phyloP scores from a whole-genome alignment of 331 rosid species.

The Ulmus americana region DNA sequence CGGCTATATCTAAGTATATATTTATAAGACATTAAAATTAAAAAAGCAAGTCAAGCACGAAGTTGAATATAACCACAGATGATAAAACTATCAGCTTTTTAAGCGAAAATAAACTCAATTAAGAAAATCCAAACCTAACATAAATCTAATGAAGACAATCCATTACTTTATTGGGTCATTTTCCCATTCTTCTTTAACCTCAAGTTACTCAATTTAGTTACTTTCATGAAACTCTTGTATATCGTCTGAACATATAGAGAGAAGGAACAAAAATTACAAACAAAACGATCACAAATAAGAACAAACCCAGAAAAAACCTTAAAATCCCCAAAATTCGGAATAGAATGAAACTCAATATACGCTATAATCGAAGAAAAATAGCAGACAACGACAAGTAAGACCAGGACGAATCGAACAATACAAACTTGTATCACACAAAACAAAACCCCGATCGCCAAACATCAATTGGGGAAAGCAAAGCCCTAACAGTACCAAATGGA shows the following conservation, averaged over 20 bases:
- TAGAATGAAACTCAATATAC: too few species aligned
- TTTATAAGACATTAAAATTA: too few species aligned
- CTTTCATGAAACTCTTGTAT: neutral
- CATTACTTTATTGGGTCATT: too few species aligned
- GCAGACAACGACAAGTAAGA: too few species aligned
- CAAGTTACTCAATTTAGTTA: too few species aligned
- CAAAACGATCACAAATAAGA: neutral
- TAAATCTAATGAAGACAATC: neutral
- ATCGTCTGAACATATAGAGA: too few species aligned
- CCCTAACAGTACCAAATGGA: constrained; percentile 1
- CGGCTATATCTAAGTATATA: too few species aligned
- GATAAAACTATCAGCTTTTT: too few species aligned
- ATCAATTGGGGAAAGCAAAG: neutral
- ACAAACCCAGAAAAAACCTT: neutral
- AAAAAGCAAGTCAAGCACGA: too few species aligned
- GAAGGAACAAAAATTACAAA: neutral
- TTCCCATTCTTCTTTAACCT: too few species aligned
- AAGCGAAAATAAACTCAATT: too few species aligned
- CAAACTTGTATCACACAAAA: neutral
- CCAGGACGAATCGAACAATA: neutral
- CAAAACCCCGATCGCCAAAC: constrained; percentile 4
- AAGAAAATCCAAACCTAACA: neutral
- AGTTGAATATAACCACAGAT: too few species aligned
- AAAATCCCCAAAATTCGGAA: neutral
- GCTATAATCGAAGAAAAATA: neutral